Evolutionary conservation across 441 rosid genomes (phyloP).

Genomic region (Pelargonium citronellum): DNA sequence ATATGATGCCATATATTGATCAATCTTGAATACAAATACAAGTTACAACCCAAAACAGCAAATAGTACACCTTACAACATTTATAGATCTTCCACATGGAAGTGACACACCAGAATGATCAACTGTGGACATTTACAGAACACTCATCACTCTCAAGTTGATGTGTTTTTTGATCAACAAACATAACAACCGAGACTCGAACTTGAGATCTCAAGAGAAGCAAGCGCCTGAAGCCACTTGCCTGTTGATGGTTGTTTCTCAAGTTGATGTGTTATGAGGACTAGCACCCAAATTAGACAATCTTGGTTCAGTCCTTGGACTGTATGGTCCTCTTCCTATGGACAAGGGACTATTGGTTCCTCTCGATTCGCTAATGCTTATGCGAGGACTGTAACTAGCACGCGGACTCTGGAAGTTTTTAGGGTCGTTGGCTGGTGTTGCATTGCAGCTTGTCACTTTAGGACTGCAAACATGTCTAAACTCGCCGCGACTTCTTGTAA

Average conservation of each 20-base stretch:
- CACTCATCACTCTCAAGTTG: no score
- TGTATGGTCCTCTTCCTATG: constrained; percentile 20
- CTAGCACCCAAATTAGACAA: constrained; percentile 49
- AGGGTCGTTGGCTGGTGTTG: constrained; percentile 36
- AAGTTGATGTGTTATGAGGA: constrained; percentile 30
- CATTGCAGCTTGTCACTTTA: constrained; percentile 45
- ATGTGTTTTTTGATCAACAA: constrained; percentile 6
- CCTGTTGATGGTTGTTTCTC: no score
- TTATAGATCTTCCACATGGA: no score
- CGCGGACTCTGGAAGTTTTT: constrained; percentile 33
- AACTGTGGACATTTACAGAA: no score
- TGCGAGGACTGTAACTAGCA: constrained; percentile 38
- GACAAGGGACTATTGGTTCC: constrained; percentile 26
- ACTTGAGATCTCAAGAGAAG: no score
- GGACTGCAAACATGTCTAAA: constrained; percentile 47
- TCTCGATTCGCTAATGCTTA: constrained; percentile 27
- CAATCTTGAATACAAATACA: no score
- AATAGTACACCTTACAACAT: no score
- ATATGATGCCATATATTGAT: no score
- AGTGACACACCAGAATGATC: no score
- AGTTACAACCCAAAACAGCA: no score
- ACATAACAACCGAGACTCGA: no score
- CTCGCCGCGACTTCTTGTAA: constrained; percentile 74
- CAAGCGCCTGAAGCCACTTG: no score
- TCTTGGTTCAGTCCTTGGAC: constrained; percentile 42